Base-by-base conservation (phyloP, 2,329 filamentous ascomycete species). In the Claviceps humidiphila region DNA sequence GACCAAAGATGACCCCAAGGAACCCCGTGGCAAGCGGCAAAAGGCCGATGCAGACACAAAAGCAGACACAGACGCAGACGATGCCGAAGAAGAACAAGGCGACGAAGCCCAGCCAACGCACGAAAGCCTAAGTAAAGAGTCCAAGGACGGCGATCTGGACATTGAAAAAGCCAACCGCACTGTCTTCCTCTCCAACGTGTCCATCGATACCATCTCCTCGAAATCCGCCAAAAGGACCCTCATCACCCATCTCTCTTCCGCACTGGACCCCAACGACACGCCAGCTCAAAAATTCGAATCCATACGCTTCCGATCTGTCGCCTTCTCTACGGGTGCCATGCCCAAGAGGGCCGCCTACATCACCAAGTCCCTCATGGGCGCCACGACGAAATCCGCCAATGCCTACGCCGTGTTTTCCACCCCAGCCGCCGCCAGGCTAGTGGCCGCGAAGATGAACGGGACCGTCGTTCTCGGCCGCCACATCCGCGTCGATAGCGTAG, bases 291-390 rank as follows among this genome's bases (percentile, higher is more conserved):
- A 87, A 61, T 74, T 98, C 45, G 87, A 95, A 65, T 95, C 90
- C 2, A 76, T 98, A 55, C 88, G 93, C 22, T 98, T 97, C 75
- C 87, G 93, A 53, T 97, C 91, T 7, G 88, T 89, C 14, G 87
- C 93, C 2, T 97, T 94, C 66, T 79, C 85, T 5, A 81, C 81
- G 30, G 78, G 75, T 39, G 74, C 82, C 16, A 78, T 96, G 53
- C 93, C 93, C 49, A 96, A 95, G 71, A 87, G 91, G 56, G 93
- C 91, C n/a, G 87, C 93, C 24, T 97, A 82, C 66, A 93, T 91
- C 56, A 94, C 88, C 61, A 89, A 90, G 65, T 84, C 89, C 24
- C 74, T 97, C 53, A 91, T 96, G 84, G 84, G 87, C 55, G 81
- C 88, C 20, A 98, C 94, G 1, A 93, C 91, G 1, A 88, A 87